A percentile compares a stretch with the other conserved stretches of the same genome.
phyloP scores from a whole-genome alignment of 2,329 filamentous ascomycete genomes.

The Xylariaceae sp. region DNA sequence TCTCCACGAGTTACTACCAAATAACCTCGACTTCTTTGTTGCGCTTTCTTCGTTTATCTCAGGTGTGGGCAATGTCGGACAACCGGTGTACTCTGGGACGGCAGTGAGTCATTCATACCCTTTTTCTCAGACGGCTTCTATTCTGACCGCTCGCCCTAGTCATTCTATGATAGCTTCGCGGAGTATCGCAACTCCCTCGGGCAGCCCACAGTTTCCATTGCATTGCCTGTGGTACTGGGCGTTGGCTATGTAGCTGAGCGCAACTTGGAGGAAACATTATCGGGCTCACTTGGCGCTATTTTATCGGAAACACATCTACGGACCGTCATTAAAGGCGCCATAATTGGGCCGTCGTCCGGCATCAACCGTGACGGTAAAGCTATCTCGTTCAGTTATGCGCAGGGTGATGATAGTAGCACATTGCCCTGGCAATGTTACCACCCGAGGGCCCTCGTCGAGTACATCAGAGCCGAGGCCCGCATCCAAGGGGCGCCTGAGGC shows the following conservation, averaged over 20 bases:
- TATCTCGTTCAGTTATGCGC: constrained; percentile 9
- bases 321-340: constrained; percentile 21
- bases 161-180: constrained; percentile 38
- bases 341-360: constrained; percentile 13
- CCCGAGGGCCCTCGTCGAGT: constrained; percentile 4
- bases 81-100: constrained; percentile 39
- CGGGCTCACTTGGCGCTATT: constrained; percentile 22
- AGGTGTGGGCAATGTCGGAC: constrained; percentile 31
- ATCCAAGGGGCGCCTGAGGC: background rate
- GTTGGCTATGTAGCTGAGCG: constrained; percentile 28
- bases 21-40: constrained; percentile 39
- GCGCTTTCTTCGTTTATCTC: constrained; percentile 32
- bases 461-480: background rate
- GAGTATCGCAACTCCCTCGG: constrained; percentile 27
- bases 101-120: background rate
- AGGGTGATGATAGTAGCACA: constrained; percentile 3
- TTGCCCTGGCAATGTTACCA: constrained; percentile 21
- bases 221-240: constrained; percentile 28
- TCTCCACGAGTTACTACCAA: constrained; percentile 18
- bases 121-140: background rate
- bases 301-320: constrained; percentile 22
- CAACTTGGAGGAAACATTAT: constrained; percentile 14
- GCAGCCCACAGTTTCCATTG: constrained; percentile 20
- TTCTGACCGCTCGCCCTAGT: background rate
- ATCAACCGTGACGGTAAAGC: constrained; percentile 15